Evolutionary conservation across 805 yeast species (phyloP).

Genomic region (Ogataea degrootiae): DNA sequence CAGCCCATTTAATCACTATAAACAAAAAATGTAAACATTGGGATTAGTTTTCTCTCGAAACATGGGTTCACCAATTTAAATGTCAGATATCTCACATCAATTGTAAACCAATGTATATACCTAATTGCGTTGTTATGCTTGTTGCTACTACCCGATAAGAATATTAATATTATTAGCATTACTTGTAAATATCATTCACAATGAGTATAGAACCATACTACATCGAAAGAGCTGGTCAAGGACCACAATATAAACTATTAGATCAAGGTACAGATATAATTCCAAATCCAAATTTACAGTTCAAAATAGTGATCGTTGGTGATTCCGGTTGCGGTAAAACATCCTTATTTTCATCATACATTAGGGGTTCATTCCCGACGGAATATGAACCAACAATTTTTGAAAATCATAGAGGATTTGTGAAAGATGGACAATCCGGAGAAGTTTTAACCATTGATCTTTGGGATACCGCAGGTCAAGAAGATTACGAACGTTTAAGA

Average conservation of each 20-base stretch:
- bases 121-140: too few relatives aligned
- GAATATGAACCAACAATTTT: conserved; percentile 98
- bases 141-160: too few relatives aligned
- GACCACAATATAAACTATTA: conserved; percentile 20
- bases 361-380: conserved; percentile 92
- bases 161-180: too few relatives aligned
- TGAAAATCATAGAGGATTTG: conserved; percentile 87
- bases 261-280: conserved; percentile 29
- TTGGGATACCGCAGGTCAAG: conserved; percentile 97
- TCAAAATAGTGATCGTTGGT: conserved; percentile 80
- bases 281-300: conserved; percentile 21
- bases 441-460: conserved; percentile 78
- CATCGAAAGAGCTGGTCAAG: conserved; percentile 16
- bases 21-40: too few relatives aligned
- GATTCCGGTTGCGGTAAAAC: conserved; percentile 99
- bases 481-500: conserved; percentile 83
- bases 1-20: too few relatives aligned
- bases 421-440: conserved; percentile 90
- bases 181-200: background rate
- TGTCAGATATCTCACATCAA: too few relatives aligned
- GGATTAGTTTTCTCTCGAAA: too few relatives aligned
- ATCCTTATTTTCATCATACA: conserved; percentile 89
- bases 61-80: too few relatives aligned
- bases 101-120: too few relatives aligned
- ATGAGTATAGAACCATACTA: conserved; percentile 9